Percentiles rank a stretch among this genome's conserved stretches.
Conservation (phyloP, 148 eudicot species). For the Hydrangea macrophylla region DNA sequence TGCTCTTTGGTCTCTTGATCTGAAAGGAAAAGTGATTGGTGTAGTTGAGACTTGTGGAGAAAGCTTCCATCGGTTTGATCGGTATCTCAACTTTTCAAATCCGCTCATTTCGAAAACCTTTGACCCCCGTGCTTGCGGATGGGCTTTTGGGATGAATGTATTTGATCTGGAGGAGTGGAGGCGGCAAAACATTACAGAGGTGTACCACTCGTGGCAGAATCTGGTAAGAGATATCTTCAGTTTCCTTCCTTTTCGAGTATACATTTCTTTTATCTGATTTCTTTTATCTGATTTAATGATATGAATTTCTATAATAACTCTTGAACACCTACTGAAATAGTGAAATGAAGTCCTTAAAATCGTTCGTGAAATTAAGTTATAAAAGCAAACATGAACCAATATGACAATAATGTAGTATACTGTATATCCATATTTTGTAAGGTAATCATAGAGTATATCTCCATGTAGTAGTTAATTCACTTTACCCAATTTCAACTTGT, state of each 20-base stretch:
- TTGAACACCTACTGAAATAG: background rate
- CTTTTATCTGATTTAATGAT: background rate
- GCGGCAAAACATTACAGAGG: constrained; percentile 78
- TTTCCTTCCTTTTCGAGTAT: background rate
- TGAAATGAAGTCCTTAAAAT: background rate
- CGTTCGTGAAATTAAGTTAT: too few species aligned
- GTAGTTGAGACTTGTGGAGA: constrained; percentile 88
- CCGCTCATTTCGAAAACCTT: constrained; percentile 72
- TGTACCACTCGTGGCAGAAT: constrained; percentile 87
- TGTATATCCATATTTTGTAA: too few species aligned
- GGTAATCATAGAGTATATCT: background rate
- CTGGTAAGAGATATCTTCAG: constrained; percentile 43
- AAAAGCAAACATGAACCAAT: background rate
- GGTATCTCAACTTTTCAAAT: constrained; percentile 81
- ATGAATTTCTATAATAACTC: background rate
- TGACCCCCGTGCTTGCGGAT: constrained; percentile 88
- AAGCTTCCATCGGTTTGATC: constrained; percentile 81
- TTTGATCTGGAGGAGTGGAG: constrained; percentile 88
- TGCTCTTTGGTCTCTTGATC: constrained; percentile 72
- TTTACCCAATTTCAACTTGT: background rate
- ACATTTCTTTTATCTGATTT: background rate
- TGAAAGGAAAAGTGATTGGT: constrained; percentile 81
- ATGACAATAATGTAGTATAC: background rate
- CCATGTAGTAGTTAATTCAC: too few species aligned
- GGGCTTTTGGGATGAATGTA: constrained; percentile 92